A percentile compares a stretch with the other conserved stretches of the same genome.
Conservation (phyloP, 2,329 filamentous ascomycete genomes). For the Clonostachys byssicola region DNA sequence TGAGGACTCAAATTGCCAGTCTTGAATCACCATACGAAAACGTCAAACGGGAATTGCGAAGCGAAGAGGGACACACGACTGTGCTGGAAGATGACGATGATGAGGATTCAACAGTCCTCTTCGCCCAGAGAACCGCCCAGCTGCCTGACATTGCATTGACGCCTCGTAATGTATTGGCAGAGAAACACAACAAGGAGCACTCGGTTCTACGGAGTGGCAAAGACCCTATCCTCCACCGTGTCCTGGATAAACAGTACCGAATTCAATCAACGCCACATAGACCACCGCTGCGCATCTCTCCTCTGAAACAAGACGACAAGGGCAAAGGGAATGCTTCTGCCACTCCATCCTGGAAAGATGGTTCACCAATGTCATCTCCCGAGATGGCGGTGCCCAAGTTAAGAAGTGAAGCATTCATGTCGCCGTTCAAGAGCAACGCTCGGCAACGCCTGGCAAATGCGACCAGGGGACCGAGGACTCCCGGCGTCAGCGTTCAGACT, state of each 20-base stretch:
- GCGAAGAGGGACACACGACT: constrained; percentile 28
- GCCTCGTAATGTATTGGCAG: constrained; percentile 43
- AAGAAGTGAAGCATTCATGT: constrained; percentile 81
- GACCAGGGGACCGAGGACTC: constrained; percentile 57
- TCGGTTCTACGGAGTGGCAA: constrained; percentile 32
- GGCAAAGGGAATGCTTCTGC: constrained; percentile 24
- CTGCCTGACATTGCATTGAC: constrained; percentile 61
- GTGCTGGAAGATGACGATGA: constrained; percentile 31
- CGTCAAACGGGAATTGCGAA: constrained; percentile 61
- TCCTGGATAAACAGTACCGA: constrained; percentile 95
- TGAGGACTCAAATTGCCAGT: constrained; percentile 51
- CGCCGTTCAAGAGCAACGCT: constrained; percentile 52
- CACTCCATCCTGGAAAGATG: constrained; percentile 40
- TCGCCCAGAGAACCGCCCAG: constrained; percentile 47
- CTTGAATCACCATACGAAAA: constrained; percentile 75
- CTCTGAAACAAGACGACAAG: constrained; percentile 31
- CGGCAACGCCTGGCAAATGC: constrained; percentile 34
- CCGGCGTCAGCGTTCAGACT: constrained; percentile 83
- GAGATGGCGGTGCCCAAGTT: constrained; percentile 78
- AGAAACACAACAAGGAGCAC: constrained; percentile 21
- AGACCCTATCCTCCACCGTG: constrained; percentile 81
- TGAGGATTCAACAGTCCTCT: constrained; percentile 41
- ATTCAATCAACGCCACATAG: constrained; percentile 87
- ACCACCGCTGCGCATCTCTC: constrained; percentile 35
- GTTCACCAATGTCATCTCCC: constrained; percentile 67